phyloP scores from a whole-genome alignment of 768 basidiomycete genomes.

The Pleurotus pulmonarius region DNA sequence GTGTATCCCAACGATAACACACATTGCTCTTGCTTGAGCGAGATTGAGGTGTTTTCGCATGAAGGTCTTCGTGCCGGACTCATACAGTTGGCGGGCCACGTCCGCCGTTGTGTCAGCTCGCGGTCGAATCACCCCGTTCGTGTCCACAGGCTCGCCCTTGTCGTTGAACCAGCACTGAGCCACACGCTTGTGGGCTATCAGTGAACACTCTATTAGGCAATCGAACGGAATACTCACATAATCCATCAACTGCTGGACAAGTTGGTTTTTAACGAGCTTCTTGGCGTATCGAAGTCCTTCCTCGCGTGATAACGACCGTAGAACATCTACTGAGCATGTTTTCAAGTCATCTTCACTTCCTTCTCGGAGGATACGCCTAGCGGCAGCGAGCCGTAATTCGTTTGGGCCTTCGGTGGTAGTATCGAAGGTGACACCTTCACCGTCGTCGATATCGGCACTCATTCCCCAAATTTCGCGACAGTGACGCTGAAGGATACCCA shows the following conservation, averaged over 20 bases:
- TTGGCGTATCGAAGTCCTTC: neutral
- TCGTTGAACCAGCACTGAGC: neutral
- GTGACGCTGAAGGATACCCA: slow-evolving; percentile 23
- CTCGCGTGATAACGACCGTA: neutral
- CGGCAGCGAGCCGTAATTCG: neutral
- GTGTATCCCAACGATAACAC: neutral
- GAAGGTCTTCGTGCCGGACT: neutral
- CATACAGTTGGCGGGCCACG: neutral
- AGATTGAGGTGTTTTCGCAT: neutral
- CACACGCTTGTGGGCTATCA: neutral
- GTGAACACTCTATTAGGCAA: neutral
- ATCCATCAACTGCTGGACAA: neutral
- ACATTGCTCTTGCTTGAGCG: neutral
- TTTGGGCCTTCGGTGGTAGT: neutral
- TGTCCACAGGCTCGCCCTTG: neutral
- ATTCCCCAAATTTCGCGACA: slow-evolving; percentile 18
- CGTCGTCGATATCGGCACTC: slow-evolving; percentile 6
- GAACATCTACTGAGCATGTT: neutral
- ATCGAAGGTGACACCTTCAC: neutral
- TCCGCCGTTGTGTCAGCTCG: neutral
- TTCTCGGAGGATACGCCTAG: neutral
- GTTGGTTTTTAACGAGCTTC: neutral
- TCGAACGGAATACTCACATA: neutral
- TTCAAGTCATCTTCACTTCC: neutral
- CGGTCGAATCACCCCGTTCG: neutral